These are phyloP conservation scores for Metroxylon sagu DNA, from an alignment of 176 grass and related monocot genomes.

Conservation along the genomic window DNA sequence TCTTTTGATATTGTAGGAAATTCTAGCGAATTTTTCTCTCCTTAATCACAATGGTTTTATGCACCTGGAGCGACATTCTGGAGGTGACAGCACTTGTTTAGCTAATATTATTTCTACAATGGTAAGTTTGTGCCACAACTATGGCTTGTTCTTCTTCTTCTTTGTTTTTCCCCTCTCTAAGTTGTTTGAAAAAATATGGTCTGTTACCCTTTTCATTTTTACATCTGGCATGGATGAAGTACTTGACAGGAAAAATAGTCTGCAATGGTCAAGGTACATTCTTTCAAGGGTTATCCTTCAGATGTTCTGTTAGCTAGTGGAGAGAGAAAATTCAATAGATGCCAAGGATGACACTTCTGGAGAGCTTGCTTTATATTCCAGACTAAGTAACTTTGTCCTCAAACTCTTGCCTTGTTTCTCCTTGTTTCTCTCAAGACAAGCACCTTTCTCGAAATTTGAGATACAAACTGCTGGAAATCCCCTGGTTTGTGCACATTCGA, in stretches of 20 bases:
- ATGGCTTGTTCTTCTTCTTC: neutral
- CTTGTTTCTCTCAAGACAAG: constrained; percentile 23
- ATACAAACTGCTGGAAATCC: constrained; percentile 62
- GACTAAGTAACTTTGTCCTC: constrained; percentile 48
- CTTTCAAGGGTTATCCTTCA: constrained; percentile 67
- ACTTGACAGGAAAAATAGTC: constrained; percentile 15
- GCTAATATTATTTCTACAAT: constrained; percentile 39
- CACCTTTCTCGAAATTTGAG: constrained; percentile 45
- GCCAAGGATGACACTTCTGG: constrained; percentile 17
- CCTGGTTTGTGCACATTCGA: too few species aligned
- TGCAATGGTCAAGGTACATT: constrained; percentile 19
- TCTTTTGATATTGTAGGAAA: constrained; percentile 31
- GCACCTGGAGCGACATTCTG: constrained; percentile 18
- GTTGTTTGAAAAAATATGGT: neutral
- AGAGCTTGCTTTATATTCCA: constrained; percentile 25
- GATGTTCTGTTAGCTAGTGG: constrained; percentile 65
- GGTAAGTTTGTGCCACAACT: constrained; percentile 28
- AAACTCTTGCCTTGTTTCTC: constrained; percentile 32
- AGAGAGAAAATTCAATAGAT: constrained; percentile 38
- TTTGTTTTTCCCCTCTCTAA: neutral
- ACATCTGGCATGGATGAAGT: constrained; percentile 24
- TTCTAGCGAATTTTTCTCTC: constrained; percentile 7
- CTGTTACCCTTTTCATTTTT: constrained; percentile 9
- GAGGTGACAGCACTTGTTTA: constrained; percentile 41
- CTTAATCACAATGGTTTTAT: constrained; percentile 34